Evolutionary conservation across 768 basidiomycete genomes (phyloP).

Genomic region (Basidioascus undulatus): DNA sequence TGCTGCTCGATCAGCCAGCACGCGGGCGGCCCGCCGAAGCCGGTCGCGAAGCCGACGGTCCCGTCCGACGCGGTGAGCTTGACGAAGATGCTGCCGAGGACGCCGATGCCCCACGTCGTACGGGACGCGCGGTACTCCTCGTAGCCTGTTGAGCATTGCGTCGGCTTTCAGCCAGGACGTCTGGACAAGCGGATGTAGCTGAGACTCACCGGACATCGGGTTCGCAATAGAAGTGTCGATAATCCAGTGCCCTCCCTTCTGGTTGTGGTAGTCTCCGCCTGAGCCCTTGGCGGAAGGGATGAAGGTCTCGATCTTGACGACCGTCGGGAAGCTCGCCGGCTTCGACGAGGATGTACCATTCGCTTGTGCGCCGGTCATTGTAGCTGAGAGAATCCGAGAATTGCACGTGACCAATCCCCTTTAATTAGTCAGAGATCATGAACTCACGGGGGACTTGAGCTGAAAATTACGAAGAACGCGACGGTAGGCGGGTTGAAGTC

Average conservation of each 20-base stretch:
- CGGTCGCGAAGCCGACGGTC: slow-evolving; percentile 21
- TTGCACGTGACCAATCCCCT: no score
- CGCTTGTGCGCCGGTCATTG: no score
- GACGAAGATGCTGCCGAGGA: slow-evolving; percentile 21
- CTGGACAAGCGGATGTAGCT: slow-evolving; percentile 21
- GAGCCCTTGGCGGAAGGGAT: slow-evolving; percentile 18
- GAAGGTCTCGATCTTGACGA: slow-evolving; percentile 18
- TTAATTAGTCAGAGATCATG: no score
- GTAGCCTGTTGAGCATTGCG: no score
- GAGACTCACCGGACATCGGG: slow-evolving; percentile 2
- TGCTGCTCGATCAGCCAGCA: slow-evolving; percentile 23
- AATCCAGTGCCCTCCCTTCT: slow-evolving; percentile 19
- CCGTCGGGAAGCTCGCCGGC: slow-evolving; percentile 9
- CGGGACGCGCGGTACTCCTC: slow-evolving; percentile 17
- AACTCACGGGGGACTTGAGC: no score
- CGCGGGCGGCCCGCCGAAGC: slow-evolving; percentile 19
- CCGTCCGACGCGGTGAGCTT: slow-evolving; percentile 20
- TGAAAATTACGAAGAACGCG: no score
- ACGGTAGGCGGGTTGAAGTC: no score
- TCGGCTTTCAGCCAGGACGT: no score
- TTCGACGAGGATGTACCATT: no score
- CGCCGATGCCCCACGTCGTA: slow-evolving; percentile 20
- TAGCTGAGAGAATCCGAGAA: no score
- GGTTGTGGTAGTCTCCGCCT: slow-evolving; percentile 20
- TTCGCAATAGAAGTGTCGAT: slow-evolving; percentile 6